Base-by-base conservation (phyloP, 257 asterid species). In the Paraleonurus japonicus region DNA sequence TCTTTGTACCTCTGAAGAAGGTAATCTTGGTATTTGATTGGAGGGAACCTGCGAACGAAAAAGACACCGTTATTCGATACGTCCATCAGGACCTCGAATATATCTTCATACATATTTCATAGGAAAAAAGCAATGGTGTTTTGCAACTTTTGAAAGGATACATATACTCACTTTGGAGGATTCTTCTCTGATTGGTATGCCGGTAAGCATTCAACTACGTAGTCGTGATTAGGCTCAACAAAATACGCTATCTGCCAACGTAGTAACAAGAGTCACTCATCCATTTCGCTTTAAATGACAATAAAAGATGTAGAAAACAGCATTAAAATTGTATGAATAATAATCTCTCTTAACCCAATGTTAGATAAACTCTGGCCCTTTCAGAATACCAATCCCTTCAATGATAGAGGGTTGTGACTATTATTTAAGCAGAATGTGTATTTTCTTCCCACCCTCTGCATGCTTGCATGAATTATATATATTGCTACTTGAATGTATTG, bases 161-260 rank as follows among this genome's bases (percentile, higher is more conserved):
- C 23, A 19, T 23, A 68, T 53, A 77, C 96, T 74, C 78, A 90
- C 99, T 76, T 91, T 4, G 96, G 96, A 68, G 96, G 99, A 77
- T 86, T 84, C 54, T 83, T 81, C 64, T 80, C 81, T 5, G 97
- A 89, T 61, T 86, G 96, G 77, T 96, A 95, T 28, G 96, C 82
- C 5, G 87, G 86, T 69, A 95, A 79, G 81, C 98, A 95, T 85
- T 92, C 88, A n/a, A 95, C 90, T 5, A 86, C 20, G 74, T 95
- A 95, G 8, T 95, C 95, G 45, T 86, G 95, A 76, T 57, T 83
- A 47, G 96, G 96, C 60, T 85, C 86, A 65, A 85, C 76, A 68
- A 95, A 95, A 73, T 59, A 95, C 7, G 95, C 90, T 79, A 95
- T 83, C 99, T 95, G 90, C 61, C 59, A 13, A 48, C 23, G 48